These are phyloP conservation scores for Suillus decipiens DNA, from an alignment of 768 basidiomycete species.

Conservation along the genomic window DNA sequence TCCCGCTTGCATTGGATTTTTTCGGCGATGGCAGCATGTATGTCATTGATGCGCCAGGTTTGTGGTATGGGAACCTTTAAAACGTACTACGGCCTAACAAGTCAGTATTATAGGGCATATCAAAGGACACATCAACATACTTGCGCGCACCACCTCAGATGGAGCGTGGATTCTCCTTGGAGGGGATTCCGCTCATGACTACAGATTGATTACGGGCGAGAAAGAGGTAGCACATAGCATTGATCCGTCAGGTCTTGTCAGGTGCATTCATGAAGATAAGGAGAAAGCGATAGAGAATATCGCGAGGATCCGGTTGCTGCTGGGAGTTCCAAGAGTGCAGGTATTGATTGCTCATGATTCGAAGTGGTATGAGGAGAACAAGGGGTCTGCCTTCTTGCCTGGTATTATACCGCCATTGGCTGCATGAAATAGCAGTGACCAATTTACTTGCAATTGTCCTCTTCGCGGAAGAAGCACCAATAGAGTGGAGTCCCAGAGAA, in stretches of 20 bases:
- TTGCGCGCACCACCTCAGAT: slow-evolving; percentile 51
- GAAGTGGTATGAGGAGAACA: slow-evolving; percentile 51
- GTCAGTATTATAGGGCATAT: slow-evolving; percentile 38
- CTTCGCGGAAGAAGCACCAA: not conserved
- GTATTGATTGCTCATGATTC: slow-evolving; percentile 57
- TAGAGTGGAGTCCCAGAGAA: not conserved
- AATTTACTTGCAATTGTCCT: not conserved
- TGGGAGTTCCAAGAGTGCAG: slow-evolving; percentile 39
- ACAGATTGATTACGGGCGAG: slow-evolving; percentile 45
- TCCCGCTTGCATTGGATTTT: slow-evolving; percentile 49
- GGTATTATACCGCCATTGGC: slow-evolving; percentile 20
- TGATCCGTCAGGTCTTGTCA: slow-evolving; percentile 22
- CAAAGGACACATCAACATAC: slow-evolving; percentile 50
- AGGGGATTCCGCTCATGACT: slow-evolving; percentile 55
- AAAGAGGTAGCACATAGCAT: slow-evolving; percentile 35
- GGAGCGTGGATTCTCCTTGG: slow-evolving; percentile 55
- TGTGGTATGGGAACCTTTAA: not conserved
- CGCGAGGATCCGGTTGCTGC: slow-evolving; percentile 38
- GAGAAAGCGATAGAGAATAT: slow-evolving; percentile 45
- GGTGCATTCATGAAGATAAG: slow-evolving; percentile 47
- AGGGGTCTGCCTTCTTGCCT: slow-evolving; percentile 39
- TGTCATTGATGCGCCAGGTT: slow-evolving; percentile 50
- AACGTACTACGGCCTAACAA: not conserved
- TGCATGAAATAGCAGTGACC: not conserved
- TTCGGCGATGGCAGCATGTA: slow-evolving; percentile 57